Evolutionary conservation across 352 stramenopile species (phyloP), one percentile per base, ranked within the genome.

Genomic region (Phytopythium cucurbitacearum): DNA sequence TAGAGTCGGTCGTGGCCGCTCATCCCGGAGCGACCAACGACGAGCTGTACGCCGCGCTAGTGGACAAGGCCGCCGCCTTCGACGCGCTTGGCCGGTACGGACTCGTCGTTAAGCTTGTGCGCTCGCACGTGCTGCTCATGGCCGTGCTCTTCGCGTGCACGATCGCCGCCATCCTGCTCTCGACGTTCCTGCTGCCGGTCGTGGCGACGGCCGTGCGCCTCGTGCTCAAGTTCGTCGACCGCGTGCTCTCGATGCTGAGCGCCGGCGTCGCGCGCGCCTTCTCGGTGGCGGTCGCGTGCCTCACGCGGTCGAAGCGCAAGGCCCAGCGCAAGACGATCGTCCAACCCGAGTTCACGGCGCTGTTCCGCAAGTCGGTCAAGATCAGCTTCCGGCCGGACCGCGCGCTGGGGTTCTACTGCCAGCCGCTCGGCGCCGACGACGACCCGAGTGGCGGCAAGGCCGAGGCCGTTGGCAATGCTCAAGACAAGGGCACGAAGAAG

Each of bases 51-150:
- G 16, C 16, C 0, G 55, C 70, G 21, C 48, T 74, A 36, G 43
- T 58, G 0, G 35, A 71, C 0, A 56, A 75, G 10, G 45, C 69
- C 7, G 41, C 51, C 0, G 45, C 65, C 21, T 69, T 74, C 16
- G 59, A 76, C 39, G 51, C 75, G 1, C 53, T 80, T 0, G 60
- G 63, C 0, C 28, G 68, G 28, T 53, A 74, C 15, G 60, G 65
- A 6, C 67, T 82, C 9, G 56, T 82, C 40, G 57, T 69, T 11
- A 85, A 85, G 59, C 41, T 85, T 15, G 57, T 80, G 21, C 73
- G 62, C 28, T 63, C 71, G 5, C 73, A 85, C 43, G 71, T 75
- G 32, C 65, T 82, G 66, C 56, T 79, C 32, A 71, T 85, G 54
- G 64, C 69, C 8, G 45, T 82, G 5, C 56, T 85, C 15, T 74